A percentile compares a stretch with the other conserved stretches of the same genome.
phyloP scores from a whole-genome alignment of 2,329 filamentous ascomycete species.

The Epichloe scottii region DNA sequence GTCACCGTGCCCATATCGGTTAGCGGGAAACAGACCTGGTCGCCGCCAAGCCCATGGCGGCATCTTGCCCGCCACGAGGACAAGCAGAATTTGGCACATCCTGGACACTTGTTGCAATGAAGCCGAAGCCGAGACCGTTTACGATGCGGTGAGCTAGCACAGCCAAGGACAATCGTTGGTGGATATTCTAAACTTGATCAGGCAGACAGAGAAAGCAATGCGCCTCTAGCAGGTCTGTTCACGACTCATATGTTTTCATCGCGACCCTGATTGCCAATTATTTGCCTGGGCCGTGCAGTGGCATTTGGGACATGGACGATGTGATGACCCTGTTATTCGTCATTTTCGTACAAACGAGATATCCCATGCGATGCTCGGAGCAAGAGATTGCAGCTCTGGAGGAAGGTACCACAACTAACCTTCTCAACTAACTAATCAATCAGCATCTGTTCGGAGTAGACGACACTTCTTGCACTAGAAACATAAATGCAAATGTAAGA shows the following conservation, averaged over 20 bases:
- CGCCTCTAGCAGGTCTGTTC: not conserved
- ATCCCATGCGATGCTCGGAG: not conserved
- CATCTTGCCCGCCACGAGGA: conserved; percentile 3
- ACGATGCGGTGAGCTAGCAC: conserved; percentile 5
- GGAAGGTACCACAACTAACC: not conserved
- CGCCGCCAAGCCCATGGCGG: conserved; percentile 4
- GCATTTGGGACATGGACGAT: not conserved
- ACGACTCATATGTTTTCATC: no score
- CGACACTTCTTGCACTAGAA: not conserved
- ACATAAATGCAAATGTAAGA: not conserved
- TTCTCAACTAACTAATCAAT: not conserved
- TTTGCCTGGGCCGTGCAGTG: no score
- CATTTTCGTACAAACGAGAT: not conserved
- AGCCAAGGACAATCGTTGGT: not conserved
- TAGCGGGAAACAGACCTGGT: not conserved
- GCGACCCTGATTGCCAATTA: no score
- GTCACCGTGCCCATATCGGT: not conserved
- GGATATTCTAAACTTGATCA: not conserved
- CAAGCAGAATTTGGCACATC: conserved; percentile 5
- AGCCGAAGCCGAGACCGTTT: conserved; percentile 1
- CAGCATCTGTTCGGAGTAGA: not conserved
- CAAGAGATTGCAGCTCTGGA: not conserved
- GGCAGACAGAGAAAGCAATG: not conserved
- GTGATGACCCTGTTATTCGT: not conserved
- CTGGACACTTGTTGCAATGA: not conserved